Evolutionary conservation across 495 filamentous ascomycete species (phyloP).

Genomic region (Hypoxylon cercidicola): DNA sequence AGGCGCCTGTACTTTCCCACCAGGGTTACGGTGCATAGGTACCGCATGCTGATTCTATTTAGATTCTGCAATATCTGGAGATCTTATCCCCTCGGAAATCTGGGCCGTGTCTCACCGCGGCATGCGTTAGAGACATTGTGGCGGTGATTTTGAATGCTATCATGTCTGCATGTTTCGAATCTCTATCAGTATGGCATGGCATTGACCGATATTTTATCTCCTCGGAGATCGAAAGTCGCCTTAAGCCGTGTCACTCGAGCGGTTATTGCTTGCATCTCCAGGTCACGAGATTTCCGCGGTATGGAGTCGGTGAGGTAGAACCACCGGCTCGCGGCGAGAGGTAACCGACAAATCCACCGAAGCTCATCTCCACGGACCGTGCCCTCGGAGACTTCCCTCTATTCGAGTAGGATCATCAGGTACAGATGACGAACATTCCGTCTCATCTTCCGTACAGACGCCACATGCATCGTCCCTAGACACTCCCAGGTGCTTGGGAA

Average conservation of each 20-base stretch:
- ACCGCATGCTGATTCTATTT: conserved; percentile 12
- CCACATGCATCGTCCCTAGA: conserved; percentile 42
- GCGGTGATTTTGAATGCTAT: conserved; percentile 15
- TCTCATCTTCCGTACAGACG: conserved; percentile 38
- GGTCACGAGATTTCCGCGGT: conserved; percentile 14
- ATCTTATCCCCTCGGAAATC: conserved; percentile 39
- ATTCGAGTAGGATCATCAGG: conserved; percentile 26
- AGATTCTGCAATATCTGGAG: conserved; percentile 40
- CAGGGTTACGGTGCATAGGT: conserved; percentile 20
- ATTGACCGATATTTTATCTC: conserved; percentile 4
- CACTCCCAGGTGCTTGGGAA: conserved; percentile 39
- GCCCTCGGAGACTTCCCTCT: background rate
- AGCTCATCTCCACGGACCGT: background rate
- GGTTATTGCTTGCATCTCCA: conserved; percentile 5
- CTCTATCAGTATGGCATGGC: background rate
- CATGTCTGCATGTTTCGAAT: conserved; percentile 20
- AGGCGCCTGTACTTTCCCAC: conserved; percentile 23
- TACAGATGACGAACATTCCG: conserved; percentile 22
- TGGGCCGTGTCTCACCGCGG: conserved; percentile 23
- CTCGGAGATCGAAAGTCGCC: conserved; percentile 16
- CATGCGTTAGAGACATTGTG: conserved; percentile 28
- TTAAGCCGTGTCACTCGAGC: background rate
- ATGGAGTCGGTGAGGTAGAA: conserved; percentile 4
- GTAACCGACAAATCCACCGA: conserved; percentile 24
- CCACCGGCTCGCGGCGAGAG: conserved; percentile 14